Evolutionary conservation across 179 eudicot species (phyloP).

Genomic region (Spinacia oleracea): DNA sequence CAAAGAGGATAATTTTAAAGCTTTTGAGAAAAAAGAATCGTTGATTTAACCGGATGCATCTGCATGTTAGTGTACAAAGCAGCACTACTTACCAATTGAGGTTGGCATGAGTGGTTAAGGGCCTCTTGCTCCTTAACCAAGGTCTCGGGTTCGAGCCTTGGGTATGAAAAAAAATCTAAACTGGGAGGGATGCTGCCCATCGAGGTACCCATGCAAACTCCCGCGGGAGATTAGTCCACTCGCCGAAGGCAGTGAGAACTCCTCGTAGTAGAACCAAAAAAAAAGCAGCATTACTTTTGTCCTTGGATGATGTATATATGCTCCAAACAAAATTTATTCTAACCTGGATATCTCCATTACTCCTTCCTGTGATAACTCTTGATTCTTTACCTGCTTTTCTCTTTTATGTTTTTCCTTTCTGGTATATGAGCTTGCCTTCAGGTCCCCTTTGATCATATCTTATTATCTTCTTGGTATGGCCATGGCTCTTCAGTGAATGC

Average conservation of each 20-base stretch:
- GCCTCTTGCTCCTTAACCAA: too few relatives aligned
- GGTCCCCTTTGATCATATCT: not conserved
- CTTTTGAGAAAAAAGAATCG: not conserved
- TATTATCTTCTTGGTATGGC: not conserved
- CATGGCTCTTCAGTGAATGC: constrained; percentile 1
- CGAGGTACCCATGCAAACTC: too few relatives aligned
- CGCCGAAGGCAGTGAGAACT: too few relatives aligned
- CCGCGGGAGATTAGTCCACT: too few relatives aligned
- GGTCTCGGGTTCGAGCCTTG: too few relatives aligned
- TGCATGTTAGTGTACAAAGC: not conserved
- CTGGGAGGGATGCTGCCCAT: too few relatives aligned
- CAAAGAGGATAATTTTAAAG: not conserved
- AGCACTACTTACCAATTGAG: not conserved
- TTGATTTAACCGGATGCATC: not conserved
- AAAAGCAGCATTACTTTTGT: too few relatives aligned
- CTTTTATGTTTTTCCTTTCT: not conserved
- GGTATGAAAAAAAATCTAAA: too few relatives aligned
- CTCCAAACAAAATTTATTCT: not conserved
- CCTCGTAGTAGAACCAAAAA: too few relatives aligned
- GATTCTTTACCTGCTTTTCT: not conserved
- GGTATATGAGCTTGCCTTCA: not conserved
- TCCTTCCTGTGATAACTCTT: not conserved
- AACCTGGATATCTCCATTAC: not conserved
- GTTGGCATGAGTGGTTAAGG: too few relatives aligned
- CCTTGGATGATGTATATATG: not conserved